A percentile compares a stretch with the other conserved stretches of the same genome.
Conservation (phyloP, 768 basidiomycete species). For the Boletus rex-veris region DNA sequence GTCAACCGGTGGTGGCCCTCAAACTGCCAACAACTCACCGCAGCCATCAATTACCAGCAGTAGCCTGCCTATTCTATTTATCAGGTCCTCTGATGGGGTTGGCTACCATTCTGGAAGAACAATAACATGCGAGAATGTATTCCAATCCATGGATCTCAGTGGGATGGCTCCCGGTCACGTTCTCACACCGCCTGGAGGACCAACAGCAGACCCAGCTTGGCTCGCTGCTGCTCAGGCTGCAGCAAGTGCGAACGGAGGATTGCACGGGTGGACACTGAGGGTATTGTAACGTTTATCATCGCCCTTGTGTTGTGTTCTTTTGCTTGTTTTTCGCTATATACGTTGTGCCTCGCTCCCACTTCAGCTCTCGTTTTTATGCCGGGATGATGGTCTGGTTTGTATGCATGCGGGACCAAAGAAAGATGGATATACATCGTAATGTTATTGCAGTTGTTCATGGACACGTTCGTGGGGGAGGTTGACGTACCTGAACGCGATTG, state of each 20-base stretch:
- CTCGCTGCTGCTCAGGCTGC: conserved; percentile 71
- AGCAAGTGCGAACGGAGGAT: conserved; percentile 59
- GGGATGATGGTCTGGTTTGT: conserved; percentile 9
- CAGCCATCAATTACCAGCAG: conserved; percentile 60
- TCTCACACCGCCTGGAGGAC: conserved; percentile 42
- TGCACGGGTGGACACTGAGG: conserved; percentile 76
- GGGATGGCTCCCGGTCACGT: conserved; percentile 44
- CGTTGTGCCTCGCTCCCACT: conserved; percentile 18
- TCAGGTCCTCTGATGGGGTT: conserved; percentile 78
- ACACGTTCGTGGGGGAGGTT: conserved; percentile 26
- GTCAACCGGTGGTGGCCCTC: conserved; percentile 19
- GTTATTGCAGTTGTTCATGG: conserved; percentile 14
- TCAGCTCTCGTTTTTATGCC: conserved; percentile 5
- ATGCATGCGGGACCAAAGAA: conserved; percentile 5
- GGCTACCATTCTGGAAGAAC: conserved; percentile 87
- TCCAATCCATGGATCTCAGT: conserved; percentile 63
- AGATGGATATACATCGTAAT: conserved; percentile 25
- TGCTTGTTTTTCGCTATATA: conserved; percentile 28
- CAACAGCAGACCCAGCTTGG: conserved; percentile 60
- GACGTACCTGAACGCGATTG: conserved; percentile 9
- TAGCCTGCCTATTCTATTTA: conserved; percentile 76
- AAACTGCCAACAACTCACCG: conserved; percentile 26
- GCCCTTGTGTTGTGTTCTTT: conserved; percentile 25
- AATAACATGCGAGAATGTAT: conserved; percentile 78
- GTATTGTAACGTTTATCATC: conserved; percentile 52